Evolutionary conservation across 768 basidiomycete genomes (phyloP), one percentile per base, ranked within the genome.

Genomic region (Nevesoporus exiguus): DNA sequence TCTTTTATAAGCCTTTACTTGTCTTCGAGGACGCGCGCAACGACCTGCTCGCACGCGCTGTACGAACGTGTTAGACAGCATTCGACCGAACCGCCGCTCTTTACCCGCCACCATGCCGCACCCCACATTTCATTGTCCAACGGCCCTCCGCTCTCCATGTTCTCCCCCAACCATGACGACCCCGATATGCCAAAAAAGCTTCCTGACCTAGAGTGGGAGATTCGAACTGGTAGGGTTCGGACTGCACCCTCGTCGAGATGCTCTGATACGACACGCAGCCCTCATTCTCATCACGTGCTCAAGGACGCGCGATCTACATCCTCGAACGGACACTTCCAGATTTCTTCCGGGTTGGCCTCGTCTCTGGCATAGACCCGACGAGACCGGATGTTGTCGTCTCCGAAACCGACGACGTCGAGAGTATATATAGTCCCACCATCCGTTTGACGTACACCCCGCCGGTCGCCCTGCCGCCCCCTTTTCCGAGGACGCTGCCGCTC

Each of bases 191-290:
- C 56, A 4, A 41, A 49, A 13, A 62, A 63, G 36, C 45, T 90
- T 8, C 80, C 86, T 1, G 89, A 91, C 66, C 74, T 76, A 7
- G 89, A 91, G 61, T 91, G 88, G 88, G 82, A 88, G 63, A 77
- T 90, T 47, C 82, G 86, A 24, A 88, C 86, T 61, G 88, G 89
- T 85, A 54, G 34, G 71, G 61, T 41, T 47, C 33, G 45, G 44
- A 24, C 53, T 39, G 51, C 45, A 50, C 34, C 56, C 15, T 42
- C 30, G 24, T 17, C 45, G 59, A 52, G 62, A 65, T 56, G 54
- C 49, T 62, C 70, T 69, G 68, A n/a, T n/a, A n/a, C n/a, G n/a
- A 72, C 70, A 56, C 68, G 66, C 8, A 67, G 10, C 13, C 61
- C 65, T 51, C n/a, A n/a, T 6, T 21, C 30, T 30, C 19, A 34